Evolutionary conservation across 495 filamentous ascomycete species (phyloP).

Genomic region (Penicillium turbatum): DNA sequence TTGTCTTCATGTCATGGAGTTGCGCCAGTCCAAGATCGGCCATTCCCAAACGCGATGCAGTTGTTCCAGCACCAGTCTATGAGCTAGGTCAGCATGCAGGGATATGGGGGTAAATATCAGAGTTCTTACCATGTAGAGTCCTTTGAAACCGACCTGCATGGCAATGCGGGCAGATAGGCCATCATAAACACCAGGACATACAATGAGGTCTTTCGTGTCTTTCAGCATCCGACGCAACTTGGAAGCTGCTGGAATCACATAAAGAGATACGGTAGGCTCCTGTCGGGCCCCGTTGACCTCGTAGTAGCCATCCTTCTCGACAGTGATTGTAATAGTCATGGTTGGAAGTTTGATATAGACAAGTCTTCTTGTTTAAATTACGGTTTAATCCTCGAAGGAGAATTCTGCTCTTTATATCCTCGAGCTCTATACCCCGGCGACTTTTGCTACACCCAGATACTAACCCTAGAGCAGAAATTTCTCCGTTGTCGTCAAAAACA

Average conservation of each 20-base stretch:
- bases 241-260: conserved; percentile 38
- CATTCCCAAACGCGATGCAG: conserved; percentile 57
- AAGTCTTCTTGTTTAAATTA: background rate
- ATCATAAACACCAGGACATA: conserved; percentile 67
- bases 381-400: background rate
- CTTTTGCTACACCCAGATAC: background rate
- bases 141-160: conserved; percentile 55
- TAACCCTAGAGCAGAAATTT: background rate
- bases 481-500: conserved; percentile 1
- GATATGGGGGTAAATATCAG: background rate
- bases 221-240: conserved; percentile 45
- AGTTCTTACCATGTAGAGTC: conserved; percentile 59
- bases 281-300: conserved; percentile 32
- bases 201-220: conserved; percentile 41
- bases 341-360: background rate
- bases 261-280: conserved; percentile 31
- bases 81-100: conserved; percentile 2
- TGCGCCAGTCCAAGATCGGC: conserved; percentile 63
- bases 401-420: conserved; percentile 6
- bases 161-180: conserved; percentile 64
- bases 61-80: conserved; percentile 66
- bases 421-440: background rate
- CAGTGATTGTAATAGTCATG: conserved; percentile 37
- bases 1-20: conserved; percentile 60
- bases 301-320: conserved; percentile 38